Conservation (phyloP, 1,284 basidiomycete genomes). For the Malassezia psittaci region DNA sequence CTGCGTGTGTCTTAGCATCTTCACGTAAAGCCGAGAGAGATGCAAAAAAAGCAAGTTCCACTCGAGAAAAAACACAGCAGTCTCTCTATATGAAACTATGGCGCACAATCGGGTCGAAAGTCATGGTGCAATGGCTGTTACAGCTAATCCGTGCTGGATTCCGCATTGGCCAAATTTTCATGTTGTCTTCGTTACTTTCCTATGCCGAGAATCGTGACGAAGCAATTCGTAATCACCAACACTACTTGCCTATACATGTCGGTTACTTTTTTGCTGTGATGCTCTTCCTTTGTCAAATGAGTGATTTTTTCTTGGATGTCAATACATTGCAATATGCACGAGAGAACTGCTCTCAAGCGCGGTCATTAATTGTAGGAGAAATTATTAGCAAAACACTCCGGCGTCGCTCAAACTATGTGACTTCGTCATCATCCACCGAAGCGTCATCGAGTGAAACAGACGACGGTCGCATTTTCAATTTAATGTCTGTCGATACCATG, state of each 20-base stretch:
- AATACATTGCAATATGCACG: conserved; percentile 49
- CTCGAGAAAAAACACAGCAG: neutral
- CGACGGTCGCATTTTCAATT: conserved; percentile 52
- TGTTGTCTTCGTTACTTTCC: conserved; percentile 51
- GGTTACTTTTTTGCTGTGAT: conserved; percentile 51
- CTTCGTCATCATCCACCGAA: neutral
- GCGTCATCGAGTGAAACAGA: conserved; percentile 23
- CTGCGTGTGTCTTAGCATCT: conserved; percentile 44
- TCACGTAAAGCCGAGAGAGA: conserved; percentile 31
- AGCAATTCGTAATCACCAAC: conserved; percentile 20
- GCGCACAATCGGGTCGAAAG: conserved; percentile 45
- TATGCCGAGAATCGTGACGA: conserved; percentile 47
- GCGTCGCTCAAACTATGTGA: conserved; percentile 45
- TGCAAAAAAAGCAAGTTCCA: conserved; percentile 29
- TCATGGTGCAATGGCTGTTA: conserved; percentile 47
- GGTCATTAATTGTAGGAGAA: conserved; percentile 51
- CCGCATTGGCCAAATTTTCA: conserved; percentile 51
- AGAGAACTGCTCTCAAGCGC: conserved; percentile 41
- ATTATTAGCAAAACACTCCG: conserved; percentile 53
- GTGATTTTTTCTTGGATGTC: conserved; percentile 48
- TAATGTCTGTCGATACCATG: conserved; percentile 53
- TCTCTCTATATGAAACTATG: conserved; percentile 46
- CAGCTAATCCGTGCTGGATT: conserved; percentile 49
- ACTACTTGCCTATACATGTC: conserved; percentile 48
- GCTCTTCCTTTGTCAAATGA: conserved; percentile 49